Evolutionary conservation across 352 stramenopile genomes (phyloP).

Genomic region (Globisporangium takayamanum): DNA sequence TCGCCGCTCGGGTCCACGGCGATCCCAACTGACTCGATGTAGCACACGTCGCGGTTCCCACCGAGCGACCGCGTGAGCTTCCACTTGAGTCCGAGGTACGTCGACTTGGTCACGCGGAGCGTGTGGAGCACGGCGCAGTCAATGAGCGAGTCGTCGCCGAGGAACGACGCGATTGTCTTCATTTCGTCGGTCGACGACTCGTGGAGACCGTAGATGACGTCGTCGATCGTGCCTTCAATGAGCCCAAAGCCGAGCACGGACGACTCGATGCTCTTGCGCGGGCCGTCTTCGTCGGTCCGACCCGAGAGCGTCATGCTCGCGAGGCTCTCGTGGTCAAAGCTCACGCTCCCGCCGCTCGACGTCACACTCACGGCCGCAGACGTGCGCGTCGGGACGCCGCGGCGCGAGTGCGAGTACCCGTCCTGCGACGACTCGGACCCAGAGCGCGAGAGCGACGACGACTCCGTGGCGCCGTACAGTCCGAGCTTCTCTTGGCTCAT

Average conservation of each 20-base stretch:
- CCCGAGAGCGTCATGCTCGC: conserved; percentile 23
- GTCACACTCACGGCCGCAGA: conserved; percentile 12
- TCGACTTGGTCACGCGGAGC: conserved; percentile 40
- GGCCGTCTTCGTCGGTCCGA: conserved; percentile 20
- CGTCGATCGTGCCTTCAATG: conserved; percentile 39
- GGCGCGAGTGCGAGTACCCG: conserved; percentile 8
- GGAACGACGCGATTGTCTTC: conserved; percentile 47
- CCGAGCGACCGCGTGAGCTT: conserved; percentile 60
- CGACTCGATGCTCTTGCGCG: conserved; percentile 40
- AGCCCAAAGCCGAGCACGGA: conserved; percentile 41
- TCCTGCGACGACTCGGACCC: conserved; percentile 18
- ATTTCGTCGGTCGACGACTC: conserved; percentile 49
- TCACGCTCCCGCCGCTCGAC: conserved; percentile 8
- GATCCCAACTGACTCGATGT: conserved; percentile 12
- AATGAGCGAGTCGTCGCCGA: conserved; percentile 39
- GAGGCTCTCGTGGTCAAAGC: conserved; percentile 22
- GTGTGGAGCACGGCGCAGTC: conserved; percentile 60
- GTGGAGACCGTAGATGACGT: conserved; percentile 45
- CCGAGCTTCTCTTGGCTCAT: conserved; percentile 27
- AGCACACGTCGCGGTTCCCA: conserved; percentile 69
- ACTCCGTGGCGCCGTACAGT: conserved; percentile 23
- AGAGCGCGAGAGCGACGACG: conserved; percentile 17
- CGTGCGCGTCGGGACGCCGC: conserved; percentile 9
- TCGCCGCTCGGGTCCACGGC: conserved; percentile 39
- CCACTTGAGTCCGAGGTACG: conserved; percentile 71